A percentile compares a stretch with the other conserved stretches of the same genome.
Evolutionary conservation across 441 rosid species (phyloP).

Genomic region (Viola pubescens): DNA sequence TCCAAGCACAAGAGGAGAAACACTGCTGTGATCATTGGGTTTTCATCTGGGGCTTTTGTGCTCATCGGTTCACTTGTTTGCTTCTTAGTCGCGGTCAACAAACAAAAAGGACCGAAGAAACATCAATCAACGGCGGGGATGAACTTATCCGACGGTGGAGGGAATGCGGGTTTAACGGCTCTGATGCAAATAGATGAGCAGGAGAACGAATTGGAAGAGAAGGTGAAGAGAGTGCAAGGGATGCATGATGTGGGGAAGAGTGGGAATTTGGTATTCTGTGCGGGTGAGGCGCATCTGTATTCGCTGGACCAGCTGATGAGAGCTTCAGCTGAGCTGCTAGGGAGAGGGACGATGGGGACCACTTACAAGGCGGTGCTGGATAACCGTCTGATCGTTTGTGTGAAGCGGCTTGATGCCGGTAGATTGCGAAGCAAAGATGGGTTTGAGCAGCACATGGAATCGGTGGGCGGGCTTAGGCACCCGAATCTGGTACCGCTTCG

Average conservation of each 20-base stretch:
- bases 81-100: slow-evolving; percentile 35
- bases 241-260: slow-evolving; percentile 33
- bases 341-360: slow-evolving; percentile 68
- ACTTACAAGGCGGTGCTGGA: slow-evolving; percentile 79
- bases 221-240: slow-evolving; percentile 56
- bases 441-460: slow-evolving; percentile 66
- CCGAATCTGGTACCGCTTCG: slow-evolving; percentile 68
- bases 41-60: slow-evolving; percentile 37
- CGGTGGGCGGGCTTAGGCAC: slow-evolving; percentile 61
- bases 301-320: slow-evolving; percentile 76
- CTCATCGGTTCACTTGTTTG: slow-evolving; percentile 45
- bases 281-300: slow-evolving; percentile 49
- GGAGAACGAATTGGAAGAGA: slow-evolving; percentile 57
- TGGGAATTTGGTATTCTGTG: slow-evolving; percentile 62
- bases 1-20: slow-evolving; percentile 27
- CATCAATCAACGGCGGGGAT: slow-evolving; percentile 19
- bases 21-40: slow-evolving; percentile 48
- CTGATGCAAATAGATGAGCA: slow-evolving; percentile 51
- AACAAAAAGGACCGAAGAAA: slow-evolving; percentile 28
- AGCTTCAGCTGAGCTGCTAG: slow-evolving; percentile 81
- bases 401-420: slow-evolving; percentile 66
- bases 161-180: slow-evolving; percentile 36
- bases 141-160: slow-evolving; percentile 21
- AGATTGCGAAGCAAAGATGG: slow-evolving; percentile 43
- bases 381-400: slow-evolving; percentile 54